Evolutionary conservation across 495 filamentous ascomycete species (phyloP).

Genomic region (Penicillium parvum): DNA sequence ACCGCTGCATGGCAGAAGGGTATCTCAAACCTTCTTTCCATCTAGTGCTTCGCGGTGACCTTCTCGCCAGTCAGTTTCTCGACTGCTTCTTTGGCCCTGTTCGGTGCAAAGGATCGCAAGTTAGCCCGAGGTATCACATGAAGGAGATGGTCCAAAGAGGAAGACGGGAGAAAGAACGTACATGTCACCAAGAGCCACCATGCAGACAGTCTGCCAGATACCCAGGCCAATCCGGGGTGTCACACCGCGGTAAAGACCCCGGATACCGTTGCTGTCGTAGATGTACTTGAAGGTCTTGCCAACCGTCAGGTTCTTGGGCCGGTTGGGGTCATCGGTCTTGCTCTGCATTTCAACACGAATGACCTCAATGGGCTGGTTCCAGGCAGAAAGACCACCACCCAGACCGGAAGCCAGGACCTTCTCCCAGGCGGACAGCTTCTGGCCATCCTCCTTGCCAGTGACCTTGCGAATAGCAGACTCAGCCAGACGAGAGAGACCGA

Average conservation of each 20-base stretch:
- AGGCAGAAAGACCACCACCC: slow-evolving; percentile 90
- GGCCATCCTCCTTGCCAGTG: slow-evolving; percentile 73
- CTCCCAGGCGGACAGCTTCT: slow-evolving; percentile 72
- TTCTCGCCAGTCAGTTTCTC: slow-evolving; percentile 93
- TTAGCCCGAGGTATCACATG: slow-evolving; percentile 37
- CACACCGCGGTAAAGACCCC: slow-evolving; percentile 94
- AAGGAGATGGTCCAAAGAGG: slow-evolving; percentile 5
- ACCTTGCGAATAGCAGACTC: slow-evolving; percentile 79
- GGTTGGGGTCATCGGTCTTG: slow-evolving; percentile 95
- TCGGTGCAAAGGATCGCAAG: slow-evolving; percentile 20
- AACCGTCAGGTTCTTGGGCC: slow-evolving; percentile 97
- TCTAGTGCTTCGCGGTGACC: slow-evolving; percentile 97
- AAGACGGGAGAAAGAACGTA: slow-evolving; percentile 47
- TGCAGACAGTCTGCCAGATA: slow-evolving; percentile 99
- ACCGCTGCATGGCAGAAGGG: slow-evolving; percentile 38
- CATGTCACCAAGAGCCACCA: slow-evolving; percentile 99
- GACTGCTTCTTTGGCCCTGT: slow-evolving; percentile 93
- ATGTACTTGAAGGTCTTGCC: slow-evolving; percentile 91
- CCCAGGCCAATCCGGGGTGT: slow-evolving; percentile 89
- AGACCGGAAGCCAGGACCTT: slow-evolving; percentile 86
- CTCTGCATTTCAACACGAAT: slow-evolving; percentile 99
- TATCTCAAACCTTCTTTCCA: slow-evolving; percentile 52
- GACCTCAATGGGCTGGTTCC: slow-evolving; percentile 99
- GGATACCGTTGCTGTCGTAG: slow-evolving; percentile 80
- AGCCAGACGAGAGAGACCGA: slow-evolving; percentile 85